Evolutionary conservation across 2,329 filamentous ascomycete genomes (phyloP), one percentile per base, ranked within the genome.

Genomic region (Trichoderma endophyticum): DNA sequence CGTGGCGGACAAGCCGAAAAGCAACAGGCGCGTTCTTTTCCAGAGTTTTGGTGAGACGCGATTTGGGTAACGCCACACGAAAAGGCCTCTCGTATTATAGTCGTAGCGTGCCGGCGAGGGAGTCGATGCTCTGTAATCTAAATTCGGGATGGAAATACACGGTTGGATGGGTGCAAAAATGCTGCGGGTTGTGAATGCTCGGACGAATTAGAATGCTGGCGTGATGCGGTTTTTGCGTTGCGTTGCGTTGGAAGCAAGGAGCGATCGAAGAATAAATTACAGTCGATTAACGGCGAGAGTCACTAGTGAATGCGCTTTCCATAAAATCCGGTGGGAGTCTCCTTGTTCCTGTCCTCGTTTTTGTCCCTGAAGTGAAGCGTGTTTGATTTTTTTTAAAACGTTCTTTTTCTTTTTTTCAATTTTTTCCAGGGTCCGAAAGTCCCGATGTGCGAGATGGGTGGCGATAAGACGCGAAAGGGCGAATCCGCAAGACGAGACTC

Each of bases 241-340:
- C 71, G 36, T 56, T 68, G 28, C 71, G 73, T 64, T 71, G 66
- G 73, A 73, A 73, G 74, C 73, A 75, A 76, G 62, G 77, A 77
- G 76, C 65, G 73, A 73, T 65, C 72, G 73, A 71, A 72, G 69
- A 71, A 71, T 77, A 80, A 77, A 80, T 77, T 81, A 77, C 77
- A 78, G 77, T 79, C 77, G 78, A 83, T 82, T 80, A 82, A 79
- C 68, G 75, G 77, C 63, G 73, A 66, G 28, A 34, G 30, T 70
- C 76, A 76, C 77, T 71, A 74, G 73, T 74, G 75, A 75, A 79
- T 77, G 75, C 77, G 76, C 77, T 75, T 78, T 78, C 76, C 75
- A 75, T 73, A 73, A 51, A 70, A 57, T 21, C 61, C 59, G 26
- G 60, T 6, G 30, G 54, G 60, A 62, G 74, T 75, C 76, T 77